Percentiles rank a stretch among this genome's conserved stretches.
Evolutionary conservation across 345 rosid species (phyloP).

Genomic region (Sonneratia caseolaris): DNA sequence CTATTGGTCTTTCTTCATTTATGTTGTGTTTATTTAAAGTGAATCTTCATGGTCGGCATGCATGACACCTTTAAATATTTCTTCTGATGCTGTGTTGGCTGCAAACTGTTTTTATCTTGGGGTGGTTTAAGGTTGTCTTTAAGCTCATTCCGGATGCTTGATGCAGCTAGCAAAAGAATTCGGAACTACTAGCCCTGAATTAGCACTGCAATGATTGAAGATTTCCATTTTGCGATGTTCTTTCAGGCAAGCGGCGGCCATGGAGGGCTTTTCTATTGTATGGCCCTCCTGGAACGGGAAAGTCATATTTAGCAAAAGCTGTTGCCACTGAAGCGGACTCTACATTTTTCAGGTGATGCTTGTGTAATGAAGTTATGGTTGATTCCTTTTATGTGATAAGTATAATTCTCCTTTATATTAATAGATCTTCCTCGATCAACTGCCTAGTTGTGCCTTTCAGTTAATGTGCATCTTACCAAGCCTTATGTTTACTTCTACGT

Average conservation of each 20-base stretch:
- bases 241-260: constrained; percentile 77
- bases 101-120: neutral
- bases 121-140: neutral
- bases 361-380: neutral
- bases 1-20: neutral
- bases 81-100: neutral
- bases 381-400: neutral
- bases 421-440: neutral
- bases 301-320: constrained; percentile 91
- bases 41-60: neutral
- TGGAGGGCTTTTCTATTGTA: constrained; percentile 90
- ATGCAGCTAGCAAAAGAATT: neutral
- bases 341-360: constrained; percentile 68
- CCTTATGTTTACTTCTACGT: neutral
- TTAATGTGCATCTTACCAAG: neutral
- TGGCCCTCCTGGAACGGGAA: constrained; percentile 97
- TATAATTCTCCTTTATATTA: neutral
- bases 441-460: neutral
- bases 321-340: constrained; percentile 97
- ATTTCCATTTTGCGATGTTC: neutral
- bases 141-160: neutral
- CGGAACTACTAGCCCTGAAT: neutral
- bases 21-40: neutral
- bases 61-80: neutral
- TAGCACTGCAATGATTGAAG: neutral